These are phyloP conservation scores for Phytophthora sansomeana DNA, from an alignment of 352 stramenopile species.

Conservation along the genomic window DNA sequence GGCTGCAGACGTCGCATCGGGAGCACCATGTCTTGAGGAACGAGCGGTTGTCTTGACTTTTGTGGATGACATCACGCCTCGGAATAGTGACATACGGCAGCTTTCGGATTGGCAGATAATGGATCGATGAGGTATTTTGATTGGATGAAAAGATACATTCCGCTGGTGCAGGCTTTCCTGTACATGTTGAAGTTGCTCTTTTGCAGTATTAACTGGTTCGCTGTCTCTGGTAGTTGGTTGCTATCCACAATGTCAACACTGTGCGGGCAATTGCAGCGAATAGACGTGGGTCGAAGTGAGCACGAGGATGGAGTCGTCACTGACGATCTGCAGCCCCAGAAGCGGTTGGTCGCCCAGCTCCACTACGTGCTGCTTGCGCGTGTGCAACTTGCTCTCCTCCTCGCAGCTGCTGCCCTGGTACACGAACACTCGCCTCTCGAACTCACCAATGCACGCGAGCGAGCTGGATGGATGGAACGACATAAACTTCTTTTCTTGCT, in stretches of 20 bases:
- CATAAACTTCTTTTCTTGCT: conserved; percentile 90
- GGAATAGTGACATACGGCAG: conserved; percentile 13
- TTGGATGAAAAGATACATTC: conserved; percentile 24
- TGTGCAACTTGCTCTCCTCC: conserved; percentile 51
- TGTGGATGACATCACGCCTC: conserved; percentile 28
- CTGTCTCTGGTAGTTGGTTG: no score
- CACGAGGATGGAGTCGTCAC: conserved; percentile 55
- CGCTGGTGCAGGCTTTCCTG: conserved; percentile 3
- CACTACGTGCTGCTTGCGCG: conserved; percentile 70
- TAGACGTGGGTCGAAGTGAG: conserved; percentile 60
- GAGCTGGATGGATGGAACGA: conserved; percentile 54
- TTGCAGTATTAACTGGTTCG: neutral
- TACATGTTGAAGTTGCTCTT: conserved; percentile 7
- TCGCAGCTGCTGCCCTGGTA: conserved; percentile 56
- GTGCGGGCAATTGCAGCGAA: conserved; percentile 34
- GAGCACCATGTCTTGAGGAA: conserved; percentile 52
- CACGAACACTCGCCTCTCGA: conserved; percentile 80
- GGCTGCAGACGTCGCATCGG: conserved; percentile 73
- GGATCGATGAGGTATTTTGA: neutral
- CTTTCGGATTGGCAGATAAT: conserved; percentile 21
- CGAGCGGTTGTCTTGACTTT: conserved; percentile 28
- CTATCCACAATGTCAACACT: neutral
- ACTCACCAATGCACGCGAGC: conserved; percentile 82
- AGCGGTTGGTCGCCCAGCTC: conserved; percentile 75
- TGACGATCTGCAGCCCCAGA: conserved; percentile 63